Conservation (phyloP, 495 filamentous ascomycete species). For the Astrothelium macrocarpum region DNA sequence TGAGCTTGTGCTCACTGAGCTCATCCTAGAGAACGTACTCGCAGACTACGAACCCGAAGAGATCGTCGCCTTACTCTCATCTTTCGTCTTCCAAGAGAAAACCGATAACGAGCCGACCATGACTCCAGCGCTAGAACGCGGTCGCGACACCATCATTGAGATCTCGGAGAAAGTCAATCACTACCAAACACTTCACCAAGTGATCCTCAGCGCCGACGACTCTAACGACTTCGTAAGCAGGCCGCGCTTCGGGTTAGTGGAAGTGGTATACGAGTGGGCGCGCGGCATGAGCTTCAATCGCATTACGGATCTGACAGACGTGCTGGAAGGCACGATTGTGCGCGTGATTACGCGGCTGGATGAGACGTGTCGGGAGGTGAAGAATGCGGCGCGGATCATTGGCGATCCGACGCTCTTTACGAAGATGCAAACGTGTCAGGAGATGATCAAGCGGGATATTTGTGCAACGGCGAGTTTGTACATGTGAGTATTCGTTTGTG, state of each 20-base stretch:
- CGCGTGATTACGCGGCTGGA: slow-evolving; percentile 84
- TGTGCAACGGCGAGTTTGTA: slow-evolving; percentile 22
- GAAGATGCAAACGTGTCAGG: slow-evolving; percentile 95
- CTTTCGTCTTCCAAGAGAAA: slow-evolving; percentile 98
- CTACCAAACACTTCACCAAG: slow-evolving; percentile 77
- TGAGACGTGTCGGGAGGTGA: slow-evolving; percentile 94
- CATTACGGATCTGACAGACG: slow-evolving; percentile 92
- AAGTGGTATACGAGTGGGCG: slow-evolving; percentile 98
- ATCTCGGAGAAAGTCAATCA: slow-evolving; percentile 87
- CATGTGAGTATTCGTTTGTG: slow-evolving; percentile 16
- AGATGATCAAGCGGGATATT: slow-evolving; percentile 93
- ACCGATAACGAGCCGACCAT: slow-evolving; percentile 77
- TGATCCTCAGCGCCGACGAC: slow-evolving; percentile 80
- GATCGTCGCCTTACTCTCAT: slow-evolving; percentile 85
- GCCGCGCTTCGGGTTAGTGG: slow-evolving; percentile 84
- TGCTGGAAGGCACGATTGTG: slow-evolving; percentile 94
- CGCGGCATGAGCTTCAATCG: slow-evolving; percentile 96
- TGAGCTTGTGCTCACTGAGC: slow-evolving; percentile 92
- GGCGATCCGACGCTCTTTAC: slow-evolving; percentile 88
- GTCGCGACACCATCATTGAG: slow-evolving; percentile 72
- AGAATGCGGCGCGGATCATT: slow-evolving; percentile 90
- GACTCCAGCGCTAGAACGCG: slow-evolving; percentile 71
- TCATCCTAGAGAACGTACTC: slow-evolving; percentile 91
- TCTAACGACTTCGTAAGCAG: slow-evolving; percentile 81
- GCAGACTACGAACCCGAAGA: slow-evolving; percentile 93